Percentiles rank a stretch among this genome's conserved stretches.
phyloP scores from a whole-genome alignment of 2,329 filamentous ascomycete species.

The Paracoccidioides brasiliensis region DNA sequence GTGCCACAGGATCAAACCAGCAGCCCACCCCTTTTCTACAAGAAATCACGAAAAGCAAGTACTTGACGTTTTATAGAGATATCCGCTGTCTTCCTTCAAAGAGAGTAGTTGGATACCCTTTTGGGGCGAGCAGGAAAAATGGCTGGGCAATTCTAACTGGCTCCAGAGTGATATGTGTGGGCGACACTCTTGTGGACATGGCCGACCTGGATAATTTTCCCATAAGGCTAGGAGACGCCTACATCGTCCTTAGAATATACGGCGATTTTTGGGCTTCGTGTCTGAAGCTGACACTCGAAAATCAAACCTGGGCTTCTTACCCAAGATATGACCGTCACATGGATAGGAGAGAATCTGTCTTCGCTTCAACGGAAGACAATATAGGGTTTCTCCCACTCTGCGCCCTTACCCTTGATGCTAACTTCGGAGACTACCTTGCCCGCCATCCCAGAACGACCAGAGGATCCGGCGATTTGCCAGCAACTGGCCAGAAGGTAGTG shows the following conservation, averaged over 20 bases:
- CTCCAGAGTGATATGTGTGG: conserved; percentile 6
- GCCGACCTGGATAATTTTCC: conserved; percentile 18
- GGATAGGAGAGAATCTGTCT: neutral
- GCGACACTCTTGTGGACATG: conserved; percentile 8
- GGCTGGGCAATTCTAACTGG: conserved; percentile 6
- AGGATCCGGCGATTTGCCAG: neutral
- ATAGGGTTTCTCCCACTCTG: conserved; percentile 23
- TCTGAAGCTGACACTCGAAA: conserved; percentile 14
- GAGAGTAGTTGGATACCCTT: neutral
- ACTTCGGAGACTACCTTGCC: conserved; percentile 11
- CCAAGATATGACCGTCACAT: conserved; percentile 3
- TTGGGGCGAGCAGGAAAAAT: neutral
- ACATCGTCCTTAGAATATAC: conserved; percentile 21
- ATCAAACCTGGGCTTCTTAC: conserved; percentile 3
- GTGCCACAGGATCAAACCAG: neutral
- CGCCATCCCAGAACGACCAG: neutral
- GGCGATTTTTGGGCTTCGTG: conserved; percentile 25
- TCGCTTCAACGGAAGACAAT: neutral
- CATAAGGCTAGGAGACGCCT: conserved; percentile 18
- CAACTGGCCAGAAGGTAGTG: neutral
- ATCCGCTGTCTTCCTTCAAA: neutral
- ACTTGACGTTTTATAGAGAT: conserved; percentile 3
- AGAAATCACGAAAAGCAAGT: neutral
- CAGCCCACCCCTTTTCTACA: neutral
- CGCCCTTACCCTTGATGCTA: conserved; percentile 21